Conservation (phyloP, 179 eudicot genomes). For the Carnegiea gigantea region DNA sequence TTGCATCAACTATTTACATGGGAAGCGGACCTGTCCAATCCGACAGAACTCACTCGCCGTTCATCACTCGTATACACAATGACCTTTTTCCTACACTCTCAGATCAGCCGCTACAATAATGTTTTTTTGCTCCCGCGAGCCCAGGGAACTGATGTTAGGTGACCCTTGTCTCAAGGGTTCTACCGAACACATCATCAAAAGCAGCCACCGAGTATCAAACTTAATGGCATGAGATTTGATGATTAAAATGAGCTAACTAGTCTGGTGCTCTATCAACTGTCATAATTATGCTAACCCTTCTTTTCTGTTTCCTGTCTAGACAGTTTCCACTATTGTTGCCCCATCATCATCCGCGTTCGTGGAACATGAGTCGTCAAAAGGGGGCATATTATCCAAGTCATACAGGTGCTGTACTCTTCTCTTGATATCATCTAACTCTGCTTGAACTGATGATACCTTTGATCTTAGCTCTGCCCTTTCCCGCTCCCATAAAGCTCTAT, state of each 20-base stretch:
- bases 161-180: neutral
- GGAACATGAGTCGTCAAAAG: conserved; percentile 25
- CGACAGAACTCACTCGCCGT: conserved; percentile 9
- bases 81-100: neutral
- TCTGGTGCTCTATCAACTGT: neutral
- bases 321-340: conserved; percentile 30
- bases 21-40: conserved; percentile 1
- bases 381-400: conserved; percentile 50
- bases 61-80: neutral
- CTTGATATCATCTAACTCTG: conserved; percentile 41
- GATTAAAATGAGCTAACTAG: neutral
- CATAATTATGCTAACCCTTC: conserved; percentile 5
- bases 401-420: conserved; percentile 35
- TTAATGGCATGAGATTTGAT: neutral
- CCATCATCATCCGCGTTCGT: conserved; percentile 30
- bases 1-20: conserved; percentile 8
- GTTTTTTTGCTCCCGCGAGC: neutral
- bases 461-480: conserved; percentile 42
- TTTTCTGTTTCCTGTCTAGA: conserved; percentile 19
- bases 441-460: conserved; percentile 36
- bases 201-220: neutral
- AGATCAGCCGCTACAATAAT: conserved; percentile 10
- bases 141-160: neutral
- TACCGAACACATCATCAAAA: neutral
- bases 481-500: conserved; percentile 42